Evolutionary conservation across 169 alveolate genomes (phyloP), one percentile per base, ranked within the genome.

Genomic region (Cryptosporidium ubiquitum): DNA sequence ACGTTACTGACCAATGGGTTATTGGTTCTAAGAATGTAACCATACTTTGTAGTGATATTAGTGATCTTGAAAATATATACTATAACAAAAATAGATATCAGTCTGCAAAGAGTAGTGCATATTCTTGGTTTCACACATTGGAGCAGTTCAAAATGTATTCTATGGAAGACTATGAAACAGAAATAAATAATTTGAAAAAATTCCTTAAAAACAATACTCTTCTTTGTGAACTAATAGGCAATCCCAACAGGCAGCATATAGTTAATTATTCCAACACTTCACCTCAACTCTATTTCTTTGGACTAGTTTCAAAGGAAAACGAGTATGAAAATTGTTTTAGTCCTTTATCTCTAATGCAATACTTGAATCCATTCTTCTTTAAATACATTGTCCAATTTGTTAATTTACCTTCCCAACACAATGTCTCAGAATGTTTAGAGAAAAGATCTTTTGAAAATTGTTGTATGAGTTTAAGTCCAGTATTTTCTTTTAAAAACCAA

Each of bases 1-100:
- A 64, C 14, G 18, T n/a, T 44, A 61, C 89, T 40, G 68, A 61
- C 47, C 89, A 79, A 35, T 79, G 89, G 89, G 26, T 79, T 44
- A 79, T 79, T 60, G 89, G 79, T 5, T 79, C 89, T 12, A 79
- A 79, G 33, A 79, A 79, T 31, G 89, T 79, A 12, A 79, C 89
- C 55, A 18, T 79, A 44, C 89, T 79, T 42, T 79, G 89, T n/a
- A 61, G 23, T 23, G 61, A 79, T 20, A 5, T 12, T 33, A 23
- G 33, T 16, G 89, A 79, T 9, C 10, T 79, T 10, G 37, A 79
- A 35, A 42, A 31, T 14, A 61, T 9, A 12, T 3, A 40, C 26
- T 79, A 79, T 20, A 6, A 9, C 0, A 79, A 64, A 40, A n/a
- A 29, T 5, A 79, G 89, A 40, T 79, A 79, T 47, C 23, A 23